A percentile compares a stretch with the other conserved stretches of the same genome.
Conservation (phyloP, 495 filamentous ascomycete genomes). For the Cryomyces minteri region DNA sequence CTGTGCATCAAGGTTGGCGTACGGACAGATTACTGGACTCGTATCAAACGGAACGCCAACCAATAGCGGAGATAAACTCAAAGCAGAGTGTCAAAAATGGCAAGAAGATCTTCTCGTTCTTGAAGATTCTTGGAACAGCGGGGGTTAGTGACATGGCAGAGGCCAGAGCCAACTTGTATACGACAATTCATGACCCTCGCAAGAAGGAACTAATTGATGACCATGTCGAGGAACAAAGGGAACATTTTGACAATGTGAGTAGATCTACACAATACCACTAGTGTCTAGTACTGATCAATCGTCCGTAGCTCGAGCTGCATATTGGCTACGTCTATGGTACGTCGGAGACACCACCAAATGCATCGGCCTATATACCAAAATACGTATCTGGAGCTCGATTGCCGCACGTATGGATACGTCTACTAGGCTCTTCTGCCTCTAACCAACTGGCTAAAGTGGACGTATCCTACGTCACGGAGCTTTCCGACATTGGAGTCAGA, state of each 20-base stretch:
- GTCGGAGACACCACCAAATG: constrained; percentile 11
- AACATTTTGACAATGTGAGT: neutral
- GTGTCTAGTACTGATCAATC: neutral
- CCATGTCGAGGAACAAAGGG: neutral
- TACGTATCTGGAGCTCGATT: neutral
- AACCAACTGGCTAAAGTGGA: neutral
- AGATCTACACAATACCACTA: neutral
- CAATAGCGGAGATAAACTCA: constrained; percentile 18
- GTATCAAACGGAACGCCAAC: constrained; percentile 18
- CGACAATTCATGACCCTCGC: neutral
- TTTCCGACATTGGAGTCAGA: neutral
- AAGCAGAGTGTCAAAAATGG: constrained; percentile 23
- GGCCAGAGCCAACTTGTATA: neutral
- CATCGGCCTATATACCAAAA: constrained; percentile 4
- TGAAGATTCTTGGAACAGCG: constrained; percentile 18
- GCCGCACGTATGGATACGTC: neutral
- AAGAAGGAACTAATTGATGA: neutral
- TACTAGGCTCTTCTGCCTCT: neutral
- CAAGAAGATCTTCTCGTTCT: constrained; percentile 17
- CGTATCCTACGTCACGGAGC: neutral
- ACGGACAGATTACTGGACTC: constrained; percentile 9
- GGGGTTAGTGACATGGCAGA: neutral
- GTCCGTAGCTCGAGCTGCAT: constrained; percentile 14
- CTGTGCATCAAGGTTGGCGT: constrained; percentile 2
- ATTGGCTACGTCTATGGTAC: constrained; percentile 23